Evolutionary conservation across 176 grass and related monocot species (phyloP).

Genomic region (Miscanthus lutarioriparius): DNA sequence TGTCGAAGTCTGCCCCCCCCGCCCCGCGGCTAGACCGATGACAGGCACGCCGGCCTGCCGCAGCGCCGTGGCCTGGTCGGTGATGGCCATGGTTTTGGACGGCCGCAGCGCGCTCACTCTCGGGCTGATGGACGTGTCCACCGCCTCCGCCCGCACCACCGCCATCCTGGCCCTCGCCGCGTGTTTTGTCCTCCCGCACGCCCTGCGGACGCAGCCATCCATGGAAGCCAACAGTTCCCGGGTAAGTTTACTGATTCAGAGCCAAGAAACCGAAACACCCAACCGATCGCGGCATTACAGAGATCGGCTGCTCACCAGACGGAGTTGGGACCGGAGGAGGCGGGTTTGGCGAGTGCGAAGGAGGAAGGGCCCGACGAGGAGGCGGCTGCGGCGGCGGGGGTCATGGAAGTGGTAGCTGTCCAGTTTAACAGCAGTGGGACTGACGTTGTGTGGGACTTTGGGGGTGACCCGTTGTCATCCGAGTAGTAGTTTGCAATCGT

Average conservation of each 20-base stretch:
- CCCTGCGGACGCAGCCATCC: slow-evolving; percentile 32
- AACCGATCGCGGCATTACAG: neutral
- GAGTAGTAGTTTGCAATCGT: neutral
- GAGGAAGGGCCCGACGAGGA: slow-evolving; percentile 23
- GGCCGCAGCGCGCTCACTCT: slow-evolving; percentile 69
- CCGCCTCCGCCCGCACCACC: slow-evolving; percentile 37
- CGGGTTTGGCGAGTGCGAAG: neutral
- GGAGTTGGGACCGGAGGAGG: neutral
- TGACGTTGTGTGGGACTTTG: too few species aligned
- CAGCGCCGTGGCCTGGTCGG: slow-evolving; percentile 75
- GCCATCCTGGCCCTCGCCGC: slow-evolving; percentile 24
- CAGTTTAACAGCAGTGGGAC: neutral
- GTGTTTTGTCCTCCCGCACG: slow-evolving; percentile 8
- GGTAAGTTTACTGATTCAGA: neutral
- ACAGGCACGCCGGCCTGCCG: slow-evolving; percentile 74
- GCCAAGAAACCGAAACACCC: neutral
- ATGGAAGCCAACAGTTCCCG: neutral
- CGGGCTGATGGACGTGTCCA: slow-evolving; percentile 69
- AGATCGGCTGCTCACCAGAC: slow-evolving; percentile 33
- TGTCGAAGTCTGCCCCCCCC: slow-evolving; percentile 73
- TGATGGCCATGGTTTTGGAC: slow-evolving; percentile 92
- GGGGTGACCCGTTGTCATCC: too few species aligned
- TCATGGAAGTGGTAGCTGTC: neutral
- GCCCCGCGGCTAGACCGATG: slow-evolving; percentile 64
- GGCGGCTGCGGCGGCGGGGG: neutral